Conservation (phyloP, 805 yeast genomes). For the Suhomyces prunicola region DNA sequence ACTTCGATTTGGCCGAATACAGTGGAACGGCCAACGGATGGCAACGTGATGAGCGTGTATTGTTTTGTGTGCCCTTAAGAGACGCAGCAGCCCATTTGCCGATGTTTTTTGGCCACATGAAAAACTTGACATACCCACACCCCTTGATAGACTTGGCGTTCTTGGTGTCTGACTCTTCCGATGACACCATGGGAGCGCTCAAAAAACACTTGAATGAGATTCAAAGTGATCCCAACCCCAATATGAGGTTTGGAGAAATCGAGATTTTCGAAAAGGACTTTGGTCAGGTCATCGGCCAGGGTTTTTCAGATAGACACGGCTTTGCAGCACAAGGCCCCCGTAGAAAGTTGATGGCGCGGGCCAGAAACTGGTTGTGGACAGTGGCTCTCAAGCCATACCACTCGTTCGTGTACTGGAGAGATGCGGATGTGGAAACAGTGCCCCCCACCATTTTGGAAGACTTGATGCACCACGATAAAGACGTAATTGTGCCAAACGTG, state of each 20-base stretch:
- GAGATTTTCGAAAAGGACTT: conserved; percentile 90
- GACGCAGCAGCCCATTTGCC: conserved; percentile 90
- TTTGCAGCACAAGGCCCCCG: conserved; percentile 95
- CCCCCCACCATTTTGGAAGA: conserved; percentile 86
- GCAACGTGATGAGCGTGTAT: conserved; percentile 73
- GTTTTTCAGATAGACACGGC: conserved; percentile 90
- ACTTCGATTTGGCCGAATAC: conserved; percentile 68
- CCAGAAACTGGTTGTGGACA: conserved; percentile 89
- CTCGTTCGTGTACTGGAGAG: conserved; percentile 96
- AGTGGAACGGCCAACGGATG: conserved; percentile 71
- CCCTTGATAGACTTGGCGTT: conserved; percentile 78
- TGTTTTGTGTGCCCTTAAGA: conserved; percentile 85
- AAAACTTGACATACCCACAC: conserved; percentile 81
- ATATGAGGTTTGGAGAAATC: conserved; percentile 74
- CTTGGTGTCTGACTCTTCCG: conserved; percentile 85
- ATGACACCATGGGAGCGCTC: conserved; percentile 75
- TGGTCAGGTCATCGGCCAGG: conserved; percentile 91
- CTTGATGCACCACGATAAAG: conserved; percentile 85
- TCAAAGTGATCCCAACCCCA: conserved; percentile 61
- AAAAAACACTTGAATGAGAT: conserved; percentile 53
- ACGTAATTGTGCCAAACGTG: conserved; percentile 91
- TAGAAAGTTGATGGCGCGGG: conserved; percentile 91
- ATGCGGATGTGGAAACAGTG: conserved; percentile 92
- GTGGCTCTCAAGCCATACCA: conserved; percentile 89
- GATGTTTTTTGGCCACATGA: conserved; percentile 82